Percentiles rank a stretch among this genome's conserved stretches.
phyloP scores from a whole-genome alignment of 345 rosid genomes.

The Citrus medica region DNA sequence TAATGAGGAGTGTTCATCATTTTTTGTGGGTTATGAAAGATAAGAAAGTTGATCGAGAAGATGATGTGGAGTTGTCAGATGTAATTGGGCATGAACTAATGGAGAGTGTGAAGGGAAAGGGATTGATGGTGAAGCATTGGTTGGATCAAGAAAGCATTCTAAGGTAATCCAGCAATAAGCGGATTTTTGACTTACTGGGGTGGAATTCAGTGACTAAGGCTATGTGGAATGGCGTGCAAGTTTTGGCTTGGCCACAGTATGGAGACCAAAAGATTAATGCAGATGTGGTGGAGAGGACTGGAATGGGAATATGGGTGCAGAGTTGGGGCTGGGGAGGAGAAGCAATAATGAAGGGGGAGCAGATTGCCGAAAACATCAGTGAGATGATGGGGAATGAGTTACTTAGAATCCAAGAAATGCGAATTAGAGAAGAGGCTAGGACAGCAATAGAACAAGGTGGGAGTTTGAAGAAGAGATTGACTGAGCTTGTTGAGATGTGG shows the following conservation, averaged over 20 bases:
- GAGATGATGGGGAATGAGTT: slow-evolving; percentile 15
- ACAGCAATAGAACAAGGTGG: background rate
- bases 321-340: slow-evolving; percentile 27
- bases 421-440: slow-evolving; percentile 14
- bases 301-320: slow-evolving; percentile 21
- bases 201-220: slow-evolving; percentile 31
- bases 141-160: slow-evolving; percentile 19
- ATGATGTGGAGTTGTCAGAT: background rate
- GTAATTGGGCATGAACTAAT: slow-evolving; percentile 14
- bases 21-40: slow-evolving; percentile 25
- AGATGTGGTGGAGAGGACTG: slow-evolving; percentile 19
- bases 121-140: slow-evolving; percentile 22
- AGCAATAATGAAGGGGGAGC: slow-evolving; percentile 1
- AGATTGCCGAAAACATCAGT: slow-evolving; percentile 11
- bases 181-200: slow-evolving; percentile 31
- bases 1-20: slow-evolving; percentile 7
- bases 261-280: slow-evolving; percentile 31
- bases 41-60: slow-evolving; percentile 25
- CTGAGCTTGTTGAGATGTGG: slow-evolving; percentile 7
- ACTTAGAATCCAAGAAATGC: slow-evolving; percentile 9
- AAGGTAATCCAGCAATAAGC: slow-evolving; percentile 14
- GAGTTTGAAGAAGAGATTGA: slow-evolving; percentile 2
- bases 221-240: slow-evolving; percentile 14
- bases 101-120: slow-evolving; percentile 8
- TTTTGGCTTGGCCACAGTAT: slow-evolving; percentile 30